Conservation (phyloP, 75 land plant species). For the Larix kaempferi region DNA sequence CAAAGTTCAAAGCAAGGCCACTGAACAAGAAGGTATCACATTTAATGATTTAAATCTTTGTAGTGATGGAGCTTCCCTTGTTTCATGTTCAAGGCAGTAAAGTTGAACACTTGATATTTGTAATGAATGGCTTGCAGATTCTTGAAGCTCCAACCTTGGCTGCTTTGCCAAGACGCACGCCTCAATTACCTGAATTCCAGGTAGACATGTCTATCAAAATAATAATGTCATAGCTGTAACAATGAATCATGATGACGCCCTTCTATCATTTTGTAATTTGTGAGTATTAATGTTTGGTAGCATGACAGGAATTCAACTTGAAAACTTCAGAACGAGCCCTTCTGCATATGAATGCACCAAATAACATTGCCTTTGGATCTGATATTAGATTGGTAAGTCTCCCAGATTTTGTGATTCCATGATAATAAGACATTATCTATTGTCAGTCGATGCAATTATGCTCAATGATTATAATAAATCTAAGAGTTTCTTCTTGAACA, state of each 20-base stretch:
- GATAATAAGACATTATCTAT: neutral
- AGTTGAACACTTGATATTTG: neutral
- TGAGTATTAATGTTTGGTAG: neutral
- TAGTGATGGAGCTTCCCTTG: neutral
- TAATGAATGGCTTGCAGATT: constrained; percentile 48
- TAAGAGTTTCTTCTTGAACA: neutral
- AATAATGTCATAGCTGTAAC: neutral
- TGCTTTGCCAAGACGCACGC: constrained; percentile 57
- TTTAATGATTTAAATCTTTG: neutral
- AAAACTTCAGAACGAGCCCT: constrained; percentile 5
- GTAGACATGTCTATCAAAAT: constrained; percentile 28
- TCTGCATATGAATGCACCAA: neutral
- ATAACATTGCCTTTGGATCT: neutral
- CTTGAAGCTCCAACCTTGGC: constrained; percentile 70
- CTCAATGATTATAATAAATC: neutral
- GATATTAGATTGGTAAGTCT: neutral
- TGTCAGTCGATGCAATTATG: neutral
- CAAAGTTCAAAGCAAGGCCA: constrained; percentile 94
- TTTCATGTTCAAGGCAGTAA: neutral
- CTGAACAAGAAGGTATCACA: constrained; percentile 80
- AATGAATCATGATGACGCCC: neutral
- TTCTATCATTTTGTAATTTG: neutral
- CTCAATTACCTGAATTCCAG: constrained; percentile 80
- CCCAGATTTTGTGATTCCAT: neutral
- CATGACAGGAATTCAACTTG: constrained; percentile 9